Evolutionary conservation across 345 rosid species (phyloP), one percentile per base, ranked within the genome.

Genomic region (Anacardium occidentale): DNA sequence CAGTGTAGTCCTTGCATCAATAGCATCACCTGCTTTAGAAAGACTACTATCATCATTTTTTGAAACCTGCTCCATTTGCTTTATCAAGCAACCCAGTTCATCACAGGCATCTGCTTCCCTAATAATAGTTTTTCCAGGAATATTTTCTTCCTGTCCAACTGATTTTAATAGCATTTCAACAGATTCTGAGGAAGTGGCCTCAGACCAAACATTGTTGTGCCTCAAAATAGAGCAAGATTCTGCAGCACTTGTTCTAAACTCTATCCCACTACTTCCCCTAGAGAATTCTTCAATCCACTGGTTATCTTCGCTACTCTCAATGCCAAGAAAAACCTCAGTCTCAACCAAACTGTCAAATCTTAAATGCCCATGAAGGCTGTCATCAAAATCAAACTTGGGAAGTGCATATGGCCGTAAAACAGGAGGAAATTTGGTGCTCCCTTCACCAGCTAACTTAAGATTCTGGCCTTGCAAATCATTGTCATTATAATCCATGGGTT

Each of bases 401-500:
- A 90, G 91, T 65, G 91, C 86, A 84, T 86, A 89, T 65, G 95
- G 85, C 76, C 79, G 84, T 72, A 82, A 82, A 67, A 80, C 91
- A 73, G 97, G 86, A 51, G 97, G 84, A 76, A 85, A 87, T 69
- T 93, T 88, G 55, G 80, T 81, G 80, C 82, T 87, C 58, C 91
- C 93, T 82, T 96, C 99, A 84, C 95, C 91, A 73, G 89, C 88
- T 93, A 96, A 72, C 72, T 85, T 91, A 81, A 89, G 93, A 86
- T 91, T 96, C 82, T 87, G 95, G 87, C 90, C 84, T 80, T 90
- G 97, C 87, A 86, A 89, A 81, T 96, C 98, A 84, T 81, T 91
- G 82, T 93, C 99, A 86, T 96, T 96, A 90, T 87, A 91, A 88
- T 93, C 99, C 99, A 96, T 96, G 96, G 86, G 95, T 85, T 73